These are phyloP conservation scores for Exophiala phaeomuriformis DNA, from an alignment of 2,329 filamentous ascomycete genomes.

Conservation along the genomic window DNA sequence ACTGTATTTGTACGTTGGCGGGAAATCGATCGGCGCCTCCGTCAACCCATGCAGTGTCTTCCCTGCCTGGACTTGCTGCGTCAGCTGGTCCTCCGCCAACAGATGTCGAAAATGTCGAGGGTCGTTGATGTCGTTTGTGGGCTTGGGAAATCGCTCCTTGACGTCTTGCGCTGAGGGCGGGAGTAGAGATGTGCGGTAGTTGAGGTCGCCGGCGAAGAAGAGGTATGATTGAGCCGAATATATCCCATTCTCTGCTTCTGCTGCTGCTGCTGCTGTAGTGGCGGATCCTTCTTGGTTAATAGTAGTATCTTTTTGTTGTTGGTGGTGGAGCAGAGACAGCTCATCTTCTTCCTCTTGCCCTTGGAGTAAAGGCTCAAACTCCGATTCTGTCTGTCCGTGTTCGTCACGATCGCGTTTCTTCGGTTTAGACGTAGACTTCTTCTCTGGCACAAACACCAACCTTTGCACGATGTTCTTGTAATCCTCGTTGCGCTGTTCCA, in stretches of 20 bases:
- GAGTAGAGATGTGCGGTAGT: constrained; percentile 75
- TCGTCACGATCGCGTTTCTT: not conserved
- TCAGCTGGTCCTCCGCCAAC: constrained; percentile 71
- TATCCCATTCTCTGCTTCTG: constrained; percentile 40
- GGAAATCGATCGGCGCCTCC: constrained; percentile 69
- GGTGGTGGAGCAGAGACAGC: too few relatives aligned
- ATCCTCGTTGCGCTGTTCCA: constrained; percentile 71
- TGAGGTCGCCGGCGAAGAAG: constrained; percentile 85
- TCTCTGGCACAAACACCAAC: constrained; percentile 57
- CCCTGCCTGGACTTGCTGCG: constrained; percentile 58
- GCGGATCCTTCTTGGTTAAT: too few relatives aligned
- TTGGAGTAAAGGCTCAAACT: constrained; percentile 29
- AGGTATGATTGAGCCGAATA: constrained; percentile 70
- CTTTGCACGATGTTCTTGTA: constrained; percentile 78
- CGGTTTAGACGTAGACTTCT: not conserved
- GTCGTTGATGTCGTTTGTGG: constrained; percentile 42
- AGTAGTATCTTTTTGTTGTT: too few relatives aligned
- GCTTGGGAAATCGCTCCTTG: constrained; percentile 59
- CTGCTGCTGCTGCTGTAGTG: too few relatives aligned
- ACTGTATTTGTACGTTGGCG: constrained; percentile 89
- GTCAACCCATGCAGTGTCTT: constrained; percentile 69
- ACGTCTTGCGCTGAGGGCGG: constrained; percentile 48
- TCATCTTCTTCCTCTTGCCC: not conserved
- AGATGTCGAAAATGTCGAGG: constrained; percentile 61
- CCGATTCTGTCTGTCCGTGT: constrained; percentile 37